phyloP scores from a whole-genome alignment of 768 basidiomycete genomes.

The Suillus plorans region DNA sequence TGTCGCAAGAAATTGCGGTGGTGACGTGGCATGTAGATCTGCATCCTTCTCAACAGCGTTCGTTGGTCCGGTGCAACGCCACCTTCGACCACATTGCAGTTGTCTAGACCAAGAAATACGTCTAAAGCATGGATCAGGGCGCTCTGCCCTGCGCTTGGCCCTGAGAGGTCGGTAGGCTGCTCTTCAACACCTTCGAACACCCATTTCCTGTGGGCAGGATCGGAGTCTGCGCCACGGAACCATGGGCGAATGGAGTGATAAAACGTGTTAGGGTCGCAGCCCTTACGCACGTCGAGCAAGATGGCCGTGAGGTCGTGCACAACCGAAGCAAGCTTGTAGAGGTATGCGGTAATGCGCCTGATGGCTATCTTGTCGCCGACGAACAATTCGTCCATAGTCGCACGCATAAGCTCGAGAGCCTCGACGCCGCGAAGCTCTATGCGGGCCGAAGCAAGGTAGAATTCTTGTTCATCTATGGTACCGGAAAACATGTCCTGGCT shows the following conservation, averaged over 20 bases:
- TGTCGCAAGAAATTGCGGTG: conserved; percentile 79
- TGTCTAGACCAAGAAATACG: conserved; percentile 68
- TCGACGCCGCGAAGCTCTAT: conserved; percentile 86
- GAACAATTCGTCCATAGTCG: conserved; percentile 86
- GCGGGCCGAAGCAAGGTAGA: conserved; percentile 82
- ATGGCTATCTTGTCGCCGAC: conserved; percentile 67
- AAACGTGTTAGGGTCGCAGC: conserved; percentile 72
- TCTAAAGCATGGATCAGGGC: conserved; percentile 73
- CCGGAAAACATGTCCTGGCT: conserved; percentile 74
- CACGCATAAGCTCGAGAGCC: conserved; percentile 82
- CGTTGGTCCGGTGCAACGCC: conserved; percentile 12
- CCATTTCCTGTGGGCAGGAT: conserved; percentile 45
- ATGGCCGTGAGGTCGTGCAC: conserved; percentile 63
- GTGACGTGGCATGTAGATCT: conserved; percentile 78
- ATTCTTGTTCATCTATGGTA: conserved; percentile 78
- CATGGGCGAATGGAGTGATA: conserved; percentile 76
- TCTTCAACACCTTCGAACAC: conserved; percentile 60
- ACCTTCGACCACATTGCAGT: conserved; percentile 30
- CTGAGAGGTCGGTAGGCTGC: conserved; percentile 59
- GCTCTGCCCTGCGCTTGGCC: conserved; percentile 84
- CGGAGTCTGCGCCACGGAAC: conserved; percentile 72
- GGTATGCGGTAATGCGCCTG: conserved; percentile 62
- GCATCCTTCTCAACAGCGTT: conserved; percentile 70
- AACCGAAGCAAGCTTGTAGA: conserved; percentile 59
- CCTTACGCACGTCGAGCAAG: conserved; percentile 62